Percentiles rank a stretch among this genome's conserved stretches.
Evolutionary conservation across 805 yeast genomes (phyloP).

Genomic region (Scheffersomyces lignosus): DNA sequence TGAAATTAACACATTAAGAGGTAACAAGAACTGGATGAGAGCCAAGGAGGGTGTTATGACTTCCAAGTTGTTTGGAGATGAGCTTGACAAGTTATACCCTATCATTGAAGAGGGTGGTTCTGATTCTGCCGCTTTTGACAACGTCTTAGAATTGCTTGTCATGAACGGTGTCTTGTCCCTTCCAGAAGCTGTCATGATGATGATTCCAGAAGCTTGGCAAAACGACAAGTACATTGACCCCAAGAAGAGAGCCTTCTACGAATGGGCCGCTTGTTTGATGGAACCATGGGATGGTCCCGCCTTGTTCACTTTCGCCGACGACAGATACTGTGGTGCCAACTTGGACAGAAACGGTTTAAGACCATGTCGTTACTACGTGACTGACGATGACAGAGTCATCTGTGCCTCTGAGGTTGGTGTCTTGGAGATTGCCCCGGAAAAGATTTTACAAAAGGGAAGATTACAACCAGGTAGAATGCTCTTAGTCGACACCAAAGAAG

Average conservation of each 20-base stretch:
- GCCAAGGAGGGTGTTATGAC: constrained; percentile 97
- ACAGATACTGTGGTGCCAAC: constrained; percentile 97
- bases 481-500: constrained; percentile 89
- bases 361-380: constrained; percentile 96
- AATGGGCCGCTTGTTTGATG: constrained; percentile 99
- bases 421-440: constrained; percentile 80
- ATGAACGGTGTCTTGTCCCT: constrained; percentile 88
- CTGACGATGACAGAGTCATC: constrained; percentile 91
- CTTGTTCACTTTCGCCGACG: constrained; percentile 92
- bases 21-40: constrained; percentile 99
- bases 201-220: constrained; percentile 99
- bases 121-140: constrained; percentile 97
- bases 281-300: constrained; percentile 99
- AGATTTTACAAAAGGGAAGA: constrained; percentile 86
- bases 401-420: constrained; percentile 99
- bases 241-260: constrained; percentile 90
- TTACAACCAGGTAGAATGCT: constrained; percentile 96
- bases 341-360: constrained; percentile 96
- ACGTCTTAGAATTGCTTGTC: constrained; percentile 87
- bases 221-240: constrained; percentile 85
- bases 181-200: constrained; percentile 96
- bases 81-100: constrained; percentile 86
- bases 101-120: constrained; percentile 98
- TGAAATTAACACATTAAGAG: constrained; percentile 95
- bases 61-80: constrained; percentile 84